Conservation (phyloP, 805 yeast genomes). For the Candida arabinofermentans region DNA sequence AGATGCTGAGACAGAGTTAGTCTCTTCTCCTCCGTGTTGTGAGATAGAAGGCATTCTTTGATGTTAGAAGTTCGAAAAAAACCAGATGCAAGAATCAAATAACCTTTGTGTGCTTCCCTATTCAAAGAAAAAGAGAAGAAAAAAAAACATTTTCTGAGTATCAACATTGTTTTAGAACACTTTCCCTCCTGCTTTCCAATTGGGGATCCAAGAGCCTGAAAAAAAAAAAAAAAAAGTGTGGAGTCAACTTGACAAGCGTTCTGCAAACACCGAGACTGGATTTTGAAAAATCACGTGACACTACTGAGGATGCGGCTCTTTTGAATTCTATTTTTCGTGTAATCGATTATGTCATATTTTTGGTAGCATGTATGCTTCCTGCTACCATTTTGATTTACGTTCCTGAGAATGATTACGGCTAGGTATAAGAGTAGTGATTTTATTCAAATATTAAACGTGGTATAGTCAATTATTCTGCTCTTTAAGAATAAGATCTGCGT, state of each 20-base stretch:
- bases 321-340: too few relatives aligned
- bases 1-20: conserved; percentile 22
- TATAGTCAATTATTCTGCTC: conserved; percentile 3
- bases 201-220: too few relatives aligned
- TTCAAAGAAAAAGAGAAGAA: neutral
- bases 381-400: too few relatives aligned
- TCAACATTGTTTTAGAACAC: too few relatives aligned
- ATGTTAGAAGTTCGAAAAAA: neutral
- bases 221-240: neutral
- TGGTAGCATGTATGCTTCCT: too few relatives aligned
- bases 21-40: conserved; percentile 18
- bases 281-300: neutral
- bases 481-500: conserved; percentile 8
- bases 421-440: too few relatives aligned
- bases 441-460: neutral
- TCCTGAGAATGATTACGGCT: too few relatives aligned
- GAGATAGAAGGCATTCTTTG: conserved; percentile 24
- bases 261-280: neutral
- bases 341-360: too few relatives aligned
- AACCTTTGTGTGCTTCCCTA: neutral
- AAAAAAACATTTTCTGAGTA: too few relatives aligned
- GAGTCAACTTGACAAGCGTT: neutral
- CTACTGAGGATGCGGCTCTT: neutral
- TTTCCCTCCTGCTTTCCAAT: too few relatives aligned
- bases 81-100: neutral